phyloP scores from a whole-genome alignment of 306 rosid genomes.

The Trichosanthes cucumerina region DNA sequence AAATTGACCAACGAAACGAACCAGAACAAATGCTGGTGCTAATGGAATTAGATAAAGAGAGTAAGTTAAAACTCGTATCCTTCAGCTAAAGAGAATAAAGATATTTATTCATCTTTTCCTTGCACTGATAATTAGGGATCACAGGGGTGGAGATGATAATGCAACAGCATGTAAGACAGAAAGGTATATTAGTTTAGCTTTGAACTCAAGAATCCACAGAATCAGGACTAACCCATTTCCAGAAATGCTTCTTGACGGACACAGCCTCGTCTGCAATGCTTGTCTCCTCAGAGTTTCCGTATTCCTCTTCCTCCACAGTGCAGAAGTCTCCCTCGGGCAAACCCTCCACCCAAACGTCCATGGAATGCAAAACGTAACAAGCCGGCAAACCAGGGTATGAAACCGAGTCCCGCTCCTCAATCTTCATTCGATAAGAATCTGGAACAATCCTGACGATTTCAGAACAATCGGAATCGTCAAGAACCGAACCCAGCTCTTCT shows the following conservation, averaged over 20 bases:
- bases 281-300: slow-evolving; percentile 24
- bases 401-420: slow-evolving; percentile 71
- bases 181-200: neutral
- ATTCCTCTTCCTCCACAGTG: slow-evolving; percentile 68
- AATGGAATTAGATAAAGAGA: neutral
- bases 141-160: neutral
- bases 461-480: slow-evolving; percentile 11
- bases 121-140: neutral
- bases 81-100: neutral
- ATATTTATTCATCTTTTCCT: neutral
- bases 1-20: neutral
- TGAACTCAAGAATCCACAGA: slow-evolving; percentile 26
- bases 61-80: neutral
- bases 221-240: slow-evolving; percentile 84
- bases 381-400: slow-evolving; percentile 95
- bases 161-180: neutral
- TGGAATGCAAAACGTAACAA: slow-evolving; percentile 62
- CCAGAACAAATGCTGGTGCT: neutral
- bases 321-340: slow-evolving; percentile 76
- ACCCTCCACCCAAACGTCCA: slow-evolving; percentile 58
- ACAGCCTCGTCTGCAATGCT: slow-evolving; percentile 43
- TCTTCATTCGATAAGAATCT: slow-evolving; percentile 54
- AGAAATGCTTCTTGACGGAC: slow-evolving; percentile 79
- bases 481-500: slow-evolving; percentile 78
- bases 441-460: slow-evolving; percentile 46